Evolutionary conservation across 2,329 filamentous ascomycete genomes (phyloP), one percentile per base, ranked within the genome.

Genomic region (Pseudogymnoascus sp.): DNA sequence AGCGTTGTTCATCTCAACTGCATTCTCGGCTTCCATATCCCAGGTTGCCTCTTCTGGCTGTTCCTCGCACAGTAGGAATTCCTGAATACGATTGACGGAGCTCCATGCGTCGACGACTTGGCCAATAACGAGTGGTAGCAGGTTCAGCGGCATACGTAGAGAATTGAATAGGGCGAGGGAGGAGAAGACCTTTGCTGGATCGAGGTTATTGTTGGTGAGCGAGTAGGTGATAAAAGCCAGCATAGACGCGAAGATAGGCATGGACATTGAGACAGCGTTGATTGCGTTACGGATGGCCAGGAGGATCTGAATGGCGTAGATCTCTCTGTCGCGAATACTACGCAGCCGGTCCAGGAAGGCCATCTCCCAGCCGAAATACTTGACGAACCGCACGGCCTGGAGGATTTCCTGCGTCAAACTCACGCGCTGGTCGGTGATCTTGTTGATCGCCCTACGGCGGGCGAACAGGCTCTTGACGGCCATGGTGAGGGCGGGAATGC

Each of bases 301-400:
- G 54, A 97, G 77, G 12, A 91, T 78, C 73, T 96, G 93, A 64
- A 97, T 92, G n/a, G 88, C 85, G 64, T 81, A 78, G 66, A 97
- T 92, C 75, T 97, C 93, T 65, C 82, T 83, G 62, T 80, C 81
- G 64, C 93, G 85, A 66, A 96, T 89, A 23, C 86, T 82, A 60
- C 85, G 84, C 14, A 97, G 81, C 12, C 92, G 86, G 61, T 86
- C 81, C 11, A 97, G 78, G 72, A 97, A 97, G 36, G 90, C 89
- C 64, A 83, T 88, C 73, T 97, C 93, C 93, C 93, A 97, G 6
- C 92, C 93, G 73, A 97, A 97, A 75, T 86, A 97, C 75, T 97
- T 97, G 76, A 97, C 93, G 71, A 97, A 97, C 26, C 93, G 85
- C 23, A 97, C 93, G 0, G 91, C 90, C 69, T 92, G 88, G 12